Evolutionary conservation across 768 basidiomycete species (phyloP).

Genomic region (Leucocoprinus leucothites): DNA sequence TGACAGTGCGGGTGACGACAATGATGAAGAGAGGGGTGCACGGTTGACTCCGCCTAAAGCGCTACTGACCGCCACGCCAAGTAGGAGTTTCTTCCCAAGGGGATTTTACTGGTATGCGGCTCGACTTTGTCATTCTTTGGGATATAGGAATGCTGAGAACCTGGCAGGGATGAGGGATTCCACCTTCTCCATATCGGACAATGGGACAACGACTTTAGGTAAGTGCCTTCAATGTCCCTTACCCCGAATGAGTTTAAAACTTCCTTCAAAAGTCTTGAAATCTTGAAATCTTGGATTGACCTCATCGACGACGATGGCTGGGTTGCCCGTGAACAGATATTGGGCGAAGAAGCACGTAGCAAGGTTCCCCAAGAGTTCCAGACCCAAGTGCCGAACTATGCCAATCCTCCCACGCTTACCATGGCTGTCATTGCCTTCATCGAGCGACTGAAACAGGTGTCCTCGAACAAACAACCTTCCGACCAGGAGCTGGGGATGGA

Average conservation of each 20-base stretch:
- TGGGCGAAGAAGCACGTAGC: constrained; percentile 95
- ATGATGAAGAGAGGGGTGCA: constrained; percentile 47
- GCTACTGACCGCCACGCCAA: constrained; percentile 89
- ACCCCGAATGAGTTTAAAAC: not conserved
- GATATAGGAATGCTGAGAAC: constrained; percentile 12
- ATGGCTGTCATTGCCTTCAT: constrained; percentile 95
- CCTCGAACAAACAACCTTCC: constrained; percentile 41
- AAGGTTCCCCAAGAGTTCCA: constrained; percentile 89
- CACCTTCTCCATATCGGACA: constrained; percentile 88
- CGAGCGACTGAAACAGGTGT: constrained; percentile 53
- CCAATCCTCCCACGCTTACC: constrained; percentile 91
- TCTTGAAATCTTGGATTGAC: constrained; percentile 85
- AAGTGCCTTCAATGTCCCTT: not conserved
- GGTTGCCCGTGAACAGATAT: constrained; percentile 95
- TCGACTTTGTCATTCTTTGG: not conserved
- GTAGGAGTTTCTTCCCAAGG: constrained; percentile 94
- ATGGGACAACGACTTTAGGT: constrained; percentile 85
- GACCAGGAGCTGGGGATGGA: constrained; percentile 66
- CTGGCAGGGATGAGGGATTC: constrained; percentile 91
- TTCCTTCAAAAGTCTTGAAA: constrained; percentile 61
- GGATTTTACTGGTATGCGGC: constrained; percentile 87
- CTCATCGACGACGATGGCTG: constrained; percentile 93
- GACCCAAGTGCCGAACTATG: constrained; percentile 90
- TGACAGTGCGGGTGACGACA: constrained; percentile 31
- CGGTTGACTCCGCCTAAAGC: constrained; percentile 70